These are phyloP conservation scores for Lathyrus oleraceus DNA, from an alignment of 306 rosid genomes.

Conservation along the genomic window DNA sequence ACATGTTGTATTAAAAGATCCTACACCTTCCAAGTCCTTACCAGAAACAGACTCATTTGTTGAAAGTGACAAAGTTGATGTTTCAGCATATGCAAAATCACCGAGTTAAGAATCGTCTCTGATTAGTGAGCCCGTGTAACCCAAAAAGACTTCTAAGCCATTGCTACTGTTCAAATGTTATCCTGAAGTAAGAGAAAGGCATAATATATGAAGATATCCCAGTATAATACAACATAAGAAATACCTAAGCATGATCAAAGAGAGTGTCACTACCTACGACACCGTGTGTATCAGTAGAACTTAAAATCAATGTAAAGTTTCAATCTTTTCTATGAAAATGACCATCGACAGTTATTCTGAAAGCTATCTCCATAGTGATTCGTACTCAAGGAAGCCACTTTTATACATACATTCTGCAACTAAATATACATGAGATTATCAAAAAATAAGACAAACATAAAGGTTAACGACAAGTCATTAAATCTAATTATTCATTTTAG, in stretches of 20 bases:
- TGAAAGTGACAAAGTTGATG: slow-evolving; percentile 41
- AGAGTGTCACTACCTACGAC: slow-evolving; percentile 63
- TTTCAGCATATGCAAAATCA: slow-evolving; percentile 32
- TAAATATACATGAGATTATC: too few species aligned
- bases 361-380: too few species aligned
- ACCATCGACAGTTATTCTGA: slow-evolving; percentile 6
- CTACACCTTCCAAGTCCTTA: slow-evolving; percentile 90
- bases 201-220: slow-evolving; percentile 55
- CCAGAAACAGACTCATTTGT: slow-evolving; percentile 57
- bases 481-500: too few species aligned
- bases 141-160: slow-evolving; percentile 42
- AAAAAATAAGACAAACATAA: too few species aligned
- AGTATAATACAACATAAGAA: slow-evolving; percentile 62
- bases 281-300: slow-evolving; percentile 27
- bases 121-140: slow-evolving; percentile 40
- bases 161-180: slow-evolving; percentile 41
- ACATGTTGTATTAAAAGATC: slow-evolving; percentile 92
- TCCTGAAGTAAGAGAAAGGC: slow-evolving; percentile 51
- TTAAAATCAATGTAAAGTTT: slow-evolving; percentile 39
- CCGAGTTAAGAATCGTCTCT: slow-evolving; percentile 42
- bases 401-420: too few species aligned
- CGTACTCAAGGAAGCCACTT: too few species aligned
- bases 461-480: too few species aligned
- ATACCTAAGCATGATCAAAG: slow-evolving; percentile 48
- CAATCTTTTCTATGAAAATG: slow-evolving; percentile 29